These are phyloP conservation scores for Vitis rotundifolia DNA, from an alignment of 164 flowering plant species.

Conservation along the genomic window DNA sequence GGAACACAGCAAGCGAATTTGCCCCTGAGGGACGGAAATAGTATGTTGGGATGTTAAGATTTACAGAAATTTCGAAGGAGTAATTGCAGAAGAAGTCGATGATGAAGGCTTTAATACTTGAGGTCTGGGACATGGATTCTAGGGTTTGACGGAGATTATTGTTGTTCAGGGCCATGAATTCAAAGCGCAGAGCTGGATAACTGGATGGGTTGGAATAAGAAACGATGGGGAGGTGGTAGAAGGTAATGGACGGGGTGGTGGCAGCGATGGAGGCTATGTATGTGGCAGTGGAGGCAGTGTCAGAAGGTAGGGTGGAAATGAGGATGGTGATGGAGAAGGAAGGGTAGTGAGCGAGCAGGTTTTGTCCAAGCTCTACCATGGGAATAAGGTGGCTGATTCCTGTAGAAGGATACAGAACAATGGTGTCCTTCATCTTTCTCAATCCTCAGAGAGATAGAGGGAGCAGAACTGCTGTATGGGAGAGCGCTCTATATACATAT, in stretches of 20 bases:
- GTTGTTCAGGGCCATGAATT: neutral
- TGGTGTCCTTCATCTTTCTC: neutral
- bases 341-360: neutral
- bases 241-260: constrained; percentile 14
- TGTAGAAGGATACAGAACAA: constrained; percentile 1
- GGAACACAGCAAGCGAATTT: neutral
- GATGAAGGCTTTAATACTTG: neutral
- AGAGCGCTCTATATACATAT: too few relatives aligned
- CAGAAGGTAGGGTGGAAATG: neutral
- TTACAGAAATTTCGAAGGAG: neutral
- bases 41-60: neutral
- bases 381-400: constrained; percentile 4
- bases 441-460: too few relatives aligned
- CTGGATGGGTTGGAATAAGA: neutral
- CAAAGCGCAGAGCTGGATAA: neutral
- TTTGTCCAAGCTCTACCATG: constrained; percentile 10
- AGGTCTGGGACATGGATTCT: neutral
- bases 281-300: constrained; percentile 3
- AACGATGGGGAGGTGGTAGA: constrained; percentile 1
- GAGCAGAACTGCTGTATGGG: too few relatives aligned
- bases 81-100: neutral
- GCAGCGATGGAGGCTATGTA: constrained; percentile 5
- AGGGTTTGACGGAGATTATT: neutral
- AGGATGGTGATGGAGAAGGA: constrained; percentile 4
- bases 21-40: neutral